Evolutionary conservation across 78 protist species (phyloP).

Genomic region (Dictyostelium brefeldianum): DNA sequence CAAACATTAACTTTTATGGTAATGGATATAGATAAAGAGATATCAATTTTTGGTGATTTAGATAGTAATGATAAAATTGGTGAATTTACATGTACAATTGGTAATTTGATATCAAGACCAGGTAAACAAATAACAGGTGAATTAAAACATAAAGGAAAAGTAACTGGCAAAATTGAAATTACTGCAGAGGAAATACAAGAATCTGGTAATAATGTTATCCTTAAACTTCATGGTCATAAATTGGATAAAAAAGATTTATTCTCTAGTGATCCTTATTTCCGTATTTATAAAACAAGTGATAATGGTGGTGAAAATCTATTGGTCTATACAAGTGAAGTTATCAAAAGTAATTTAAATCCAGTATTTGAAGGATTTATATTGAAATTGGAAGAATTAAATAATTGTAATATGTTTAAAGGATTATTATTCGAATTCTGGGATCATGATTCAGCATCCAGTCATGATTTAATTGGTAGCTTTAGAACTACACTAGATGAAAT

Average conservation of each 20-base stretch:
- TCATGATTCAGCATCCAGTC: conserved; percentile 51
- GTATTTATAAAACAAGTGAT: not conserved
- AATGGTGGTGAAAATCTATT: not conserved
- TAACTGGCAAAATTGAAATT: conserved; percentile 36
- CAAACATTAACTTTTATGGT: conserved; percentile 17
- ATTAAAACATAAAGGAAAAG: not conserved
- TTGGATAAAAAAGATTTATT: conserved; percentile 67
- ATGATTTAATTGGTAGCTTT: conserved; percentile 82
- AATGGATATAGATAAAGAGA: conserved; percentile 3
- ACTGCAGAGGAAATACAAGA: conserved; percentile 13
- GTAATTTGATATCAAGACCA: not conserved
- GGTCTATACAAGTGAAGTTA: conserved; percentile 63
- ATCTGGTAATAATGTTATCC: not conserved
- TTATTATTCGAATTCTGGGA: conserved; percentile 76
- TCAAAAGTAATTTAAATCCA: conserved; percentile 71
- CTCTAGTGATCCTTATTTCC: conserved; percentile 85
- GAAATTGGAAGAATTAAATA: conserved; percentile 1
- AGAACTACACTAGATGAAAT: conserved; percentile 24
- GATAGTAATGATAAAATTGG: conserved; percentile 3
- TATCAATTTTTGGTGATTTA: no score
- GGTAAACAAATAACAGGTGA: not conserved
- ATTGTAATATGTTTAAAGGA: not conserved
- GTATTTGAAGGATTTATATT: conserved; percentile 9
- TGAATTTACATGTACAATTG: not conserved
- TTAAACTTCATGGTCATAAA: not conserved